phyloP scores from a whole-genome alignment of 352 stramenopile species.

The Pilasporangium apinafurcum region DNA sequence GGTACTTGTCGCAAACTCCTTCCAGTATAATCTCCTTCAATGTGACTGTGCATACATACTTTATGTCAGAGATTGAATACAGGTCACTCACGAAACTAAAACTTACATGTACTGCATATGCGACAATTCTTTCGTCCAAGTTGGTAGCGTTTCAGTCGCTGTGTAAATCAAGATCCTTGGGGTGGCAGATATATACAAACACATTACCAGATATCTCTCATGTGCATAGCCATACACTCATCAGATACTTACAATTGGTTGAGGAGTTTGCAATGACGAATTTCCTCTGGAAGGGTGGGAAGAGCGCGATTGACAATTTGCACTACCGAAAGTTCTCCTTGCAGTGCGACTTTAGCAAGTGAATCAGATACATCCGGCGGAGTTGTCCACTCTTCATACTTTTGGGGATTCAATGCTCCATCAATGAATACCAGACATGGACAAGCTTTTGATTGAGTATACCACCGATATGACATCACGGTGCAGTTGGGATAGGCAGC shows the following conservation, averaged over 20 bases:
- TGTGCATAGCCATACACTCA: neutral
- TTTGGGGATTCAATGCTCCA: slow-evolving; percentile 1
- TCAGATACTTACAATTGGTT: slow-evolving; percentile 7
- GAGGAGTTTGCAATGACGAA: slow-evolving; percentile 4
- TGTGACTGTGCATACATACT: slow-evolving; percentile 2
- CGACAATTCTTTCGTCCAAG: slow-evolving; percentile 6
- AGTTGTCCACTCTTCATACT: slow-evolving; percentile 9
- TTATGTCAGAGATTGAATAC: neutral
- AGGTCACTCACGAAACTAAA: neutral
- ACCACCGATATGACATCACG: slow-evolving; percentile 12
- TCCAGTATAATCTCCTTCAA: slow-evolving; percentile 9
- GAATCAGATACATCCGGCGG: slow-evolving; percentile 6
- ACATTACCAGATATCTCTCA: neutral
- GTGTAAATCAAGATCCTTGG: slow-evolving; percentile 14
- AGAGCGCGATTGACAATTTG: slow-evolving; percentile 14
- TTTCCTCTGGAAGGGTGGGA: slow-evolving; percentile 3
- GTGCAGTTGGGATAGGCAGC: slow-evolving; percentile 1
- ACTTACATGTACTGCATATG: slow-evolving; percentile 10
- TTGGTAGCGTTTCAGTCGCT: slow-evolving; percentile 7
- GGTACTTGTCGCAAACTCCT: slow-evolving; percentile 8
- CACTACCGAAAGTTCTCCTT: slow-evolving; percentile 5
- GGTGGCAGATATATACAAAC: neutral
- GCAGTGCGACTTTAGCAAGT: neutral
- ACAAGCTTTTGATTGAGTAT: neutral
- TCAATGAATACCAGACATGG: slow-evolving; percentile 11